These are phyloP conservation scores for Seiridium unicorne DNA, from an alignment of 2,329 filamentous ascomycete genomes.

Conservation along the genomic window DNA sequence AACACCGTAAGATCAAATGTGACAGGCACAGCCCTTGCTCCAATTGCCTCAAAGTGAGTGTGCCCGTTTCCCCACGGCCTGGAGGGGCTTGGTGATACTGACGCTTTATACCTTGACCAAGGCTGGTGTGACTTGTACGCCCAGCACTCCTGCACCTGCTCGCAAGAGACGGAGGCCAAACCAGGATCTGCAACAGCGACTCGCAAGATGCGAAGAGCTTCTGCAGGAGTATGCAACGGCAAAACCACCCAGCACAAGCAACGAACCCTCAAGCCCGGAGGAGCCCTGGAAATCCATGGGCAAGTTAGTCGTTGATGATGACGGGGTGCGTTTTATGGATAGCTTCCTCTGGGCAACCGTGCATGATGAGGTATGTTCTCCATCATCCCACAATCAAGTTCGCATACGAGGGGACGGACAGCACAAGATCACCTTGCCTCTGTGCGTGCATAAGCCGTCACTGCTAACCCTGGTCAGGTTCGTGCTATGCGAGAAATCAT, in stretches of 20 bases:
- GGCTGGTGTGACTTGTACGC: constrained; percentile 59
- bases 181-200: constrained; percentile 59
- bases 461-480: constrained; percentile 35
- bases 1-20: constrained; percentile 63
- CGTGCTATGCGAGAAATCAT: constrained; percentile 59
- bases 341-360: constrained; percentile 53
- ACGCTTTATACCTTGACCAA: constrained; percentile 21
- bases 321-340: constrained; percentile 53
- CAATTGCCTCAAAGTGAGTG: constrained; percentile 56
- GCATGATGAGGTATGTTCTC: constrained; percentile 51
- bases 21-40: constrained; percentile 58
- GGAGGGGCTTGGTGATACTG: not conserved
- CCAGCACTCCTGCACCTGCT: constrained; percentile 58
- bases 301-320: constrained; percentile 56
- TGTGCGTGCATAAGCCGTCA: too few species aligned
- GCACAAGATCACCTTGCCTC: too few species aligned
- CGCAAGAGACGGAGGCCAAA: constrained; percentile 59
- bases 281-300: constrained; percentile 45
- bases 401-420: too few species aligned
- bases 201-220: constrained; percentile 58
- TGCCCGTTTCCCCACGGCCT: not conserved
- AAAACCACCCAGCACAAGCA: constrained; percentile 19
- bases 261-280: constrained; percentile 22
- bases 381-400: too few species aligned
- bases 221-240: constrained; percentile 54